Base-by-base conservation (phyloP, 2,329 filamentous ascomycete genomes). In the Aspergillus sp. region DNA sequence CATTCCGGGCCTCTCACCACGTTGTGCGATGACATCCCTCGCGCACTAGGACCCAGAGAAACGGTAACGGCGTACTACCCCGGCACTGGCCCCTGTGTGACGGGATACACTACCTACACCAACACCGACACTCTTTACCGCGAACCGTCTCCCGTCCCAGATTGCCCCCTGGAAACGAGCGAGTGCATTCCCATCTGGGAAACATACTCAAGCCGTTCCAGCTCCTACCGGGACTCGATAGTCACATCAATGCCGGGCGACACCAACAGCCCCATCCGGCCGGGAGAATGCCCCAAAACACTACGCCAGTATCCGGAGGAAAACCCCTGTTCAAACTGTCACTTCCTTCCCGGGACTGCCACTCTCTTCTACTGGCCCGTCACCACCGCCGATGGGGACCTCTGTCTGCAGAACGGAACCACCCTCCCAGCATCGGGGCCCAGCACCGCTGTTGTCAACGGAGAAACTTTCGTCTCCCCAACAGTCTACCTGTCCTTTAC, bases 361-460 rank as follows among this genome's bases (percentile, higher is more conserved):
- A 67, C 65, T 4, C 53, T 67, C 39, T 67, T 67, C 53, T 67
- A 66, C 60, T 67, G 65, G 65, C 65, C 65, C 5, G 61, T 62
- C n/a, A 55, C 54, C n/a, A 66, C 65, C 18, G 55, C 48, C 9
- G 38, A 11, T 20, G 62, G 64, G 15, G 64, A 62, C 18, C 58
- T 64, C 39, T 66, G 64, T 49, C 54, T 54, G 42, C 60, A 64
- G 48, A 57, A 62, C 50, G 64, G 64, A 38, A 61, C 52, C 26
- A 66, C 63, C 26, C 24, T 66, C 15, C 53, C 62, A 1, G 56
- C 64, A 0, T 57, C 63, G 2, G 63, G 61, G 1, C 60, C 61
- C 34, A 66, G 58, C 43, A 67, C 65, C 5, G 65, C 64, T 41
- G 18, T 66, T 20, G 55, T 66, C 7, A 43, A 65, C 41, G 65